Evolutionary conservation across 192 early-diverging fungal species (phyloP).

Genomic region (Coemansia sp.): DNA sequence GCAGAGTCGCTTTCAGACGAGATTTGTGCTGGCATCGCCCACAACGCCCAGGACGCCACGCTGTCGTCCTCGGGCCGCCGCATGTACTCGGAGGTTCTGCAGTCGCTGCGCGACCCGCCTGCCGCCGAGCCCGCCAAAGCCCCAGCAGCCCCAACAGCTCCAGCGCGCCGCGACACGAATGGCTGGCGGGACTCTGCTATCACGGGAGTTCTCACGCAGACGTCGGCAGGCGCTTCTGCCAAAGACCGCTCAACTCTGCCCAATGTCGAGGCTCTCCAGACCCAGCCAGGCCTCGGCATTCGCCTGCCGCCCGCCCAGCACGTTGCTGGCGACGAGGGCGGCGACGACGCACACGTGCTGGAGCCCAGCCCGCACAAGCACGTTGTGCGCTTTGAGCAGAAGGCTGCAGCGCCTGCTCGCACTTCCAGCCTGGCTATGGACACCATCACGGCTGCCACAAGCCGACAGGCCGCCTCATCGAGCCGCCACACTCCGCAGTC

Average conservation of each 20-base stretch:
- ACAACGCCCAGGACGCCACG: slow-evolving; percentile 14
- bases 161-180: slow-evolving; percentile 4
- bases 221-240: slow-evolving; percentile 17
- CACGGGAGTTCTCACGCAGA: slow-evolving; percentile 34
- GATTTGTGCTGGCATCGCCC: slow-evolving; percentile 28
- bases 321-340: neutral
- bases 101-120: slow-evolving; percentile 16
- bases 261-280: neutral
- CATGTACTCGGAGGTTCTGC: slow-evolving; percentile 35
- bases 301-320: neutral
- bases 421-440: slow-evolving; percentile 35
- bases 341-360: slow-evolving; percentile 5
- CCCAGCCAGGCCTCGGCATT: slow-evolving; percentile 4
- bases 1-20: slow-evolving; percentile 23
- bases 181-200: slow-evolving; percentile 45
- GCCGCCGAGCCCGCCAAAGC: neutral
- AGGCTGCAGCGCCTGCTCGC: slow-evolving; percentile 4
- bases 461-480: neutral
- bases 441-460: slow-evolving; percentile 28
- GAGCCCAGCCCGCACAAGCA: slow-evolving; percentile 7
- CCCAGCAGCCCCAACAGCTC: neutral
- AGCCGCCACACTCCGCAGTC: slow-evolving; percentile 8
- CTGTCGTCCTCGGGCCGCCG: slow-evolving; percentile 33
- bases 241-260: slow-evolving; percentile 8
- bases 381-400: slow-evolving; percentile 13